phyloP scores from a whole-genome alignment of 768 basidiomycete genomes.

The Trametes gibbosa region DNA sequence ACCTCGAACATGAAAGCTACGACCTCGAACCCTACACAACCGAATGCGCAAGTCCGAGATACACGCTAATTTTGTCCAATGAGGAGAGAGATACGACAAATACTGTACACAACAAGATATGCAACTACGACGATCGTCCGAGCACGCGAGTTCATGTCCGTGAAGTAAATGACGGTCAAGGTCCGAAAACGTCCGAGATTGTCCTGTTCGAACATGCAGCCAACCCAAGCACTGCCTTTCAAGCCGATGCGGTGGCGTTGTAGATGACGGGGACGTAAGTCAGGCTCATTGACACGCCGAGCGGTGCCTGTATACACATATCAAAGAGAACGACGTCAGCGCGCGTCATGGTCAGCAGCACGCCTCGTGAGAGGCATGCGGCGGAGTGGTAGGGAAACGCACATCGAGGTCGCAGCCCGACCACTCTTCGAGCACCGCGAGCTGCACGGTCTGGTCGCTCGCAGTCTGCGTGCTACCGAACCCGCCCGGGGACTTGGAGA shows the following conservation, averaged over 20 bases:
- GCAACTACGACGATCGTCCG: background rate
- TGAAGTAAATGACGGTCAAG: background rate
- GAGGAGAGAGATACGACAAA: no score
- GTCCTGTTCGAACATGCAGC: background rate
- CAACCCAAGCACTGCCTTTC: background rate
- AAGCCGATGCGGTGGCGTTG: conserved; percentile 23
- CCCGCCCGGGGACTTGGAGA: conserved; percentile 39
- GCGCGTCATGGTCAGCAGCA: background rate
- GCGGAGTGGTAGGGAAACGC: background rate
- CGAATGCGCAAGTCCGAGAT: no score
- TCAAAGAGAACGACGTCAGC: background rate
- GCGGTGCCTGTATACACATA: conserved; percentile 21
- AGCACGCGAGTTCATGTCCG: background rate
- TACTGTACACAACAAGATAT: no score
- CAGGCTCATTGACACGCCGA: conserved; percentile 23
- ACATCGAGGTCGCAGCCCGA: conserved; percentile 32
- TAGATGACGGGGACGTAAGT: conserved; percentile 24
- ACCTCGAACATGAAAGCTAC: no score
- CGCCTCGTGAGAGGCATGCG: no score
- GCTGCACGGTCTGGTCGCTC: conserved; percentile 34
- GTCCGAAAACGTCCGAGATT: background rate
- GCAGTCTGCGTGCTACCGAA: conserved; percentile 35
- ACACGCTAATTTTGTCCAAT: no score
- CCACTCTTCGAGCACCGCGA: conserved; percentile 45
- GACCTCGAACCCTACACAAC: no score